A percentile compares a stretch with the other conserved stretches of the same genome.
phyloP scores from a whole-genome alignment of 1,284 basidiomycete species.

The Malassezia arunalokei region DNA sequence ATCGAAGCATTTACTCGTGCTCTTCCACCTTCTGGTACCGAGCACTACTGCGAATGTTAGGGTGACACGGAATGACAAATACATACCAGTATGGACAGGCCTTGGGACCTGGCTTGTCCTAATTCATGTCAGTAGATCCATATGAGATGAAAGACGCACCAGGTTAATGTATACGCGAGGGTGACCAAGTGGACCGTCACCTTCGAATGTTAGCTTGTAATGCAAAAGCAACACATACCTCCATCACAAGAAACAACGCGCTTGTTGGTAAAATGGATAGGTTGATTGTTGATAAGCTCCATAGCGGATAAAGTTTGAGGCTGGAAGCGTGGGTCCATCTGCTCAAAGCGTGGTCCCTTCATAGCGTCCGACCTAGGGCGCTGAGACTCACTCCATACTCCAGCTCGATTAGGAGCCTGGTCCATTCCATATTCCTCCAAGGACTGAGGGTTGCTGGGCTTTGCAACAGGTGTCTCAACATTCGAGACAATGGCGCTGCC shows the following conservation, averaged over 20 bases:
- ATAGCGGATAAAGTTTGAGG: constrained; percentile 77
- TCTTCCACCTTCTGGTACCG: constrained; percentile 14
- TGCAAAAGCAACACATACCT: constrained; percentile 11
- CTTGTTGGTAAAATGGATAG: constrained; percentile 64
- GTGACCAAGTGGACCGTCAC: constrained; percentile 82
- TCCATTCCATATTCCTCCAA: constrained; percentile 12
- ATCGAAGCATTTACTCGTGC: neutral
- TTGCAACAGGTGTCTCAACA: constrained; percentile 15
- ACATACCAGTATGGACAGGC: constrained; percentile 29
- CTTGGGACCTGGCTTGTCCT: constrained; percentile 47
- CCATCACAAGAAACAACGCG: constrained; percentile 82
- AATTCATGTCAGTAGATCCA: neutral
- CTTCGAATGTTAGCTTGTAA: constrained; percentile 49
- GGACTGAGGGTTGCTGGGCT: constrained; percentile 20
- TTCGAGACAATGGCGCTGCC: neutral
- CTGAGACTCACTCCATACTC: constrained; percentile 23
- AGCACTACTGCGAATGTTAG: constrained; percentile 9
- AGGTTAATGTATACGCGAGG: constrained; percentile 92
- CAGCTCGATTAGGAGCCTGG: constrained; percentile 23
- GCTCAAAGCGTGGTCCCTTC: constrained; percentile 71
- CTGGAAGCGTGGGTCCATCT: constrained; percentile 69
- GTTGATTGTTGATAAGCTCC: constrained; percentile 72
- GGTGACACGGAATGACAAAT: neutral
- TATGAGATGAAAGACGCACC: constrained; percentile 4
- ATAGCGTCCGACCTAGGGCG: constrained; percentile 53